A percentile compares a stretch with the other conserved stretches of the same genome.
Evolutionary conservation across 768 basidiomycete species (phyloP).

Genomic region (Pleurotus cornucopiae): DNA sequence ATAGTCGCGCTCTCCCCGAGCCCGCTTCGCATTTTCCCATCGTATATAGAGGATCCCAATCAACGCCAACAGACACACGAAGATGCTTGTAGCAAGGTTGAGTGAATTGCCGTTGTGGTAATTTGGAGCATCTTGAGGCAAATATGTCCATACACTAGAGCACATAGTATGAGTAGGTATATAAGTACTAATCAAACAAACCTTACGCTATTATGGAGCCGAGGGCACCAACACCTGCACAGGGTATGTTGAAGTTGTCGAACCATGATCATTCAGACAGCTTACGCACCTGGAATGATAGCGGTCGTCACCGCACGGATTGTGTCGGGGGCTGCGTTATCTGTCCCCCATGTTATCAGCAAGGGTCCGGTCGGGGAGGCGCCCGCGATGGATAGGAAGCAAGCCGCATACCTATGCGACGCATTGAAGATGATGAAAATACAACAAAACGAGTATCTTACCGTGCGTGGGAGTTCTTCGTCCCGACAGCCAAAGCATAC

Average conservation of each 20-base stretch:
- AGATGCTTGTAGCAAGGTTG: constrained; percentile 34
- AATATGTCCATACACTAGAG: constrained; percentile 42
- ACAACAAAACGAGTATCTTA: neutral
- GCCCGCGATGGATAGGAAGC: constrained; percentile 38
- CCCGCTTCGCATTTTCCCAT: constrained; percentile 39
- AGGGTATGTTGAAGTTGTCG: neutral
- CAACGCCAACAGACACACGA: constrained; percentile 26
- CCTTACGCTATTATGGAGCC: constrained; percentile 42
- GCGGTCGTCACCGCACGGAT: constrained; percentile 41
- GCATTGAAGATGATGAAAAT: neutral
- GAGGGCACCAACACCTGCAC: constrained; percentile 35
- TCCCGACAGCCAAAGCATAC: constrained; percentile 39
- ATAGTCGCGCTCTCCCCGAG: constrained; percentile 36
- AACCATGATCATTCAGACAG: neutral
- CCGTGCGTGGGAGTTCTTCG: constrained; percentile 35
- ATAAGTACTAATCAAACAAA: neutral
- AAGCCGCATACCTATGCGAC: constrained; percentile 36
- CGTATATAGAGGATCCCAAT: constrained; percentile 30
- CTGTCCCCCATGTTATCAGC: constrained; percentile 42
- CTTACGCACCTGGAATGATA: constrained; percentile 32
- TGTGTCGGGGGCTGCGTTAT: constrained; percentile 47
- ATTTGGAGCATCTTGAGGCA: constrained; percentile 40
- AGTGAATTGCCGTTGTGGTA: constrained; percentile 44
- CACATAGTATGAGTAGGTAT: neutral
- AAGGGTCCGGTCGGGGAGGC: constrained; percentile 35